Evolutionary conservation across 306 rosid species (phyloP).

Genomic region (Pyrus pyrifolia): DNA sequence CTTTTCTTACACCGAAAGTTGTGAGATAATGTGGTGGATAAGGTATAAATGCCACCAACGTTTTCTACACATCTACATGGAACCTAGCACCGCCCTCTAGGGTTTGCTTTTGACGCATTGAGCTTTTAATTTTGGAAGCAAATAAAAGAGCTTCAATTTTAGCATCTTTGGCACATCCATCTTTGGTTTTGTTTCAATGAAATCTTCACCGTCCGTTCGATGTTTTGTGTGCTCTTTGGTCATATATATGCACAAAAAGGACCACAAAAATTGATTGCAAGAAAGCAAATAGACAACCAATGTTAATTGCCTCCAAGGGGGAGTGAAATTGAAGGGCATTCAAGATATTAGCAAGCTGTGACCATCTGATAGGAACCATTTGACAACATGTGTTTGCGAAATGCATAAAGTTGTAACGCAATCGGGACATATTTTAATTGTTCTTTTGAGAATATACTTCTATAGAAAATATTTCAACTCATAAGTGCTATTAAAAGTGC

Average conservation of each 20-base stretch:
- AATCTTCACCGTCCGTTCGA: not conserved
- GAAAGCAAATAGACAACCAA: not conserved
- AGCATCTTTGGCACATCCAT: not conserved
- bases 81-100: constrained; percentile 19
- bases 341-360: not conserved
- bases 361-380: not conserved
- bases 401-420: not conserved
- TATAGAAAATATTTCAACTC: too few species aligned
- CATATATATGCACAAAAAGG: not conserved
- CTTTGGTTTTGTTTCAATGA: not conserved
- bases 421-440: not conserved
- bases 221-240: not conserved
- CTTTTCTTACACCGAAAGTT: constrained; percentile 15
- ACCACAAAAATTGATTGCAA: constrained; percentile 2
- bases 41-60: constrained; percentile 32
- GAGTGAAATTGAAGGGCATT: constrained; percentile 1
- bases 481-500: too few species aligned
- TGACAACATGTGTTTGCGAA: not conserved
- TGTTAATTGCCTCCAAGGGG: not conserved
- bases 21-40: constrained; percentile 10
- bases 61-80: constrained; percentile 7
- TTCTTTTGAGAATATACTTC: not conserved
- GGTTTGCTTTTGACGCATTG: not conserved
- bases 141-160: not conserved
- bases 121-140: not conserved